Evolutionary conservation across 2,329 filamentous ascomycete species (phyloP), one percentile per base, ranked within the genome.

Genomic region (Blumeria hordei): DNA sequence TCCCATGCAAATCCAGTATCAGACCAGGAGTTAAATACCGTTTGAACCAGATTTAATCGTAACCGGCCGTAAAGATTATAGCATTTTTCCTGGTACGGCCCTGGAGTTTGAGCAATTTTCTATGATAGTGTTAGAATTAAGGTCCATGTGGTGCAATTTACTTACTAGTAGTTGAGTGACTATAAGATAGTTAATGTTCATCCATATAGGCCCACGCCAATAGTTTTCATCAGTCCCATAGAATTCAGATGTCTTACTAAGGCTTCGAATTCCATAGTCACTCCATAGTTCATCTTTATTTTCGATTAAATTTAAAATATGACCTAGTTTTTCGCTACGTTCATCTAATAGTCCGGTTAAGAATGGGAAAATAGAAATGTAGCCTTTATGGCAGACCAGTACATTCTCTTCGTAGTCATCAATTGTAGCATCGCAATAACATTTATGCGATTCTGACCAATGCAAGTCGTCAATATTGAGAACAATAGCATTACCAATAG

Each of bases 1-100:
- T 98, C 92, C 90, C 90, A 98, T 0, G 90, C 92, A 66, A 96
- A 96, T 16, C 90, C 90, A 0, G 92, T 96, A 64, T 85, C 78
- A 65, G 81, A 73, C 90, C 90, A 98, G 66, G 81, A 81, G 56
- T 81, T 76, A 71, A 83, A 95, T 12, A 96, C 84, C 1, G 88
- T 96, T 54, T 88, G 76, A 49, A 96, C 84, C 11, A 98, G 70
- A 65, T 94, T 96, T 67, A 76, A 78, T 55, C 92, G 80, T 51
- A 96, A 76, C 35, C 76, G 72, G 14, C 72, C 78, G 70, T 94
- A 96, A 57, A 94, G 72, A 55, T 78, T 74, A n/a, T 70, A 71
- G 8, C 88, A 86, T 60, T 78, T 77, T 43, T 71, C 68, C 62
- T 79, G 76, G 66, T 87, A 77, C 0, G 86, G 83, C 1, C 86